A percentile compares a stretch with the other conserved stretches of the same genome.
Evolutionary conservation across 495 filamentous ascomycete genomes (phyloP).

Genomic region (Aspergillus incahuasiensis): DNA sequence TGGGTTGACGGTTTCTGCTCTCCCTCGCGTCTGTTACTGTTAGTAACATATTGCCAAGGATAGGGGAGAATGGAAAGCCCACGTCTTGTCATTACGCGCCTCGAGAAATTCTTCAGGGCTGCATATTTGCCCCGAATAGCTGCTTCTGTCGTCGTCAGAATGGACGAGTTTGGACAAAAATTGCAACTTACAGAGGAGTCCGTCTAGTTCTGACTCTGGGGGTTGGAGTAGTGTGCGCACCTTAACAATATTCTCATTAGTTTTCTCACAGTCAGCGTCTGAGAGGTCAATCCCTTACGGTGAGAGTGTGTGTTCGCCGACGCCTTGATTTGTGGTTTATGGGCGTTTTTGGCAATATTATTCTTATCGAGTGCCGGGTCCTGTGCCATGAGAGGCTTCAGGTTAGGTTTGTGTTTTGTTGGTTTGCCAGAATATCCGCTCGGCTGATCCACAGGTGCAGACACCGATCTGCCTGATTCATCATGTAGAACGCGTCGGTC

Average conservation of each 20-base stretch:
- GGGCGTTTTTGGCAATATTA: not conserved
- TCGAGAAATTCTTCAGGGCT: slow-evolving; percentile 21
- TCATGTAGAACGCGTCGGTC: not conserved
- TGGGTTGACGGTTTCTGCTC: not conserved
- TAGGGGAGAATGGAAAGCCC: not conserved
- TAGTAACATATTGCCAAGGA: not conserved
- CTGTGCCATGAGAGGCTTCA: not conserved
- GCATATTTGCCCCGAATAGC: slow-evolving; percentile 11
- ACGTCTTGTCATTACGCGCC: slow-evolving; percentile 10
- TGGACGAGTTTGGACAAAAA: not conserved
- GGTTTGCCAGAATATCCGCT: not conserved
- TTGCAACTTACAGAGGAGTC: slow-evolving; percentile 19
- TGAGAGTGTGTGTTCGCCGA: not conserved
- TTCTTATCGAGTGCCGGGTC: slow-evolving; percentile 26
- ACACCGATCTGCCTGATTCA: not conserved
- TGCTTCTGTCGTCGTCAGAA: slow-evolving; percentile 14
- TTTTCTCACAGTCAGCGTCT: not conserved
- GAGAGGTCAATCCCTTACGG: slow-evolving; percentile 4
- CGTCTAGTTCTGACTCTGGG: slow-evolving; percentile 11
- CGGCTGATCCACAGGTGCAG: not conserved
- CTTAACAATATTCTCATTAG: not conserved
- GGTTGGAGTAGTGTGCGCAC: slow-evolving; percentile 1
- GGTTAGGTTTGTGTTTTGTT: not conserved
- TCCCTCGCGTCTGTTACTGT: slow-evolving; percentile 2
- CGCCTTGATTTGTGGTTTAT: not conserved